Conservation (phyloP, 805 yeast species). For the Metschnikowia hibisci region DNA sequence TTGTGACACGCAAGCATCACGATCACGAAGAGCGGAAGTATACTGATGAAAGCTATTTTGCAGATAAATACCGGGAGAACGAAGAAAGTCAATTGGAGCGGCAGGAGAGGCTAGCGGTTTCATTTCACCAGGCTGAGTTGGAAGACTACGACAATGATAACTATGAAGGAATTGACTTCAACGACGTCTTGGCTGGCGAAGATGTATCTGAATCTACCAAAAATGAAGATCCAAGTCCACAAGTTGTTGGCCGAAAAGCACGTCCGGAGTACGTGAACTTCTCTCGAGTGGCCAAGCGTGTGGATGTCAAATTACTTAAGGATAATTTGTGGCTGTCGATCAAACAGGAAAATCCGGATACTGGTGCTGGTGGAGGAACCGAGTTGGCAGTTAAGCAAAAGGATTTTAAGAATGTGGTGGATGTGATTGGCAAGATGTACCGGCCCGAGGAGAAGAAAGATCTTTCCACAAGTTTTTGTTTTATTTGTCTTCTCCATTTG, state of each 20-base stretch:
- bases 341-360: constrained; percentile 19
- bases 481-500: constrained; percentile 76
- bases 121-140: constrained; percentile 38
- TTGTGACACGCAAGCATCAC: constrained; percentile 7
- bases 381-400: constrained; percentile 24
- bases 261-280: constrained; percentile 48
- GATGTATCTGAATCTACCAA: constrained; percentile 14
- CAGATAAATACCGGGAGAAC: constrained; percentile 47
- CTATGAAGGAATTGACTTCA: constrained; percentile 40
- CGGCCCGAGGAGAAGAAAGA: constrained; percentile 56
- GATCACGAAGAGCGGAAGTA: constrained; percentile 20
- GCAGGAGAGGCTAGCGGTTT: constrained; percentile 33
- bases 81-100: constrained; percentile 28
- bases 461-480: constrained; percentile 79
- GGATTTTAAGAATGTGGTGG: constrained; percentile 44
- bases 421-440: constrained; percentile 50
- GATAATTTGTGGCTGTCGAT: constrained; percentile 70
- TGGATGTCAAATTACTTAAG: constrained; percentile 69
- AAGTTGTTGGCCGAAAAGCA: constrained; percentile 22
- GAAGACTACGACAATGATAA: constrained; percentile 38
- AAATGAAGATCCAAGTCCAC: constrained; percentile 16
- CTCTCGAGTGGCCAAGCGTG: constrained; percentile 72
- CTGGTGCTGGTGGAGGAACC: constrained; percentile 19
- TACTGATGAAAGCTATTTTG: constrained; percentile 73
- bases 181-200: constrained; percentile 37